Percentiles rank a stretch among this genome's conserved stretches.
Evolutionary conservation across 1,284 basidiomycete genomes (phyloP).

Genomic region (Cryptococcus sp.): DNA sequence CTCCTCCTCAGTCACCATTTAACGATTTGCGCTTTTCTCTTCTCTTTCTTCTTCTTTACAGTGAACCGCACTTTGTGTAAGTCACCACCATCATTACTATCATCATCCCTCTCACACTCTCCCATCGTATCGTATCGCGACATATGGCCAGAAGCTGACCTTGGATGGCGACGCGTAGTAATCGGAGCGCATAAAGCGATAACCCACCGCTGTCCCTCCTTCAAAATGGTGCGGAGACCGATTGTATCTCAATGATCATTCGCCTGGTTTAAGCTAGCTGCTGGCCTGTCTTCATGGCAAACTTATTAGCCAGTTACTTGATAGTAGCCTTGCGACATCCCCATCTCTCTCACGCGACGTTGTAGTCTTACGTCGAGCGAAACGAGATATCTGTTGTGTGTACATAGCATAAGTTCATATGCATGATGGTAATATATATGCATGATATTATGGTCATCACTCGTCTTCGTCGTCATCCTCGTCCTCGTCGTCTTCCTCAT

Average conservation of each 20-base stretch:
- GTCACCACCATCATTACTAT: neutral
- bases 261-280: constrained; percentile 46
- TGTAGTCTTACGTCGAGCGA: neutral
- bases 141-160: neutral
- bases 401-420: too few species aligned
- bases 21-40: neutral
- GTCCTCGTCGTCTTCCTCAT: constrained; percentile 26
- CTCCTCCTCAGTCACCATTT: too few species aligned
- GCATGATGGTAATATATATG: too few species aligned
- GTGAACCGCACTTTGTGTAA: neutral
- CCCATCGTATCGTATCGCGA: neutral
- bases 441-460: neutral
- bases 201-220: constrained; percentile 5
- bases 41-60: constrained; percentile 1
- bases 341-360: neutral
- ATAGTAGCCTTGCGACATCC: constrained; percentile 48
- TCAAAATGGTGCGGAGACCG: constrained; percentile 30
- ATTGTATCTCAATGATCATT: constrained; percentile 9
- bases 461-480: constrained; percentile 24
- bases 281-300: constrained; percentile 26
- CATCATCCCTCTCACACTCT: neutral
- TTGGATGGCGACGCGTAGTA: neutral
- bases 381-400: too few species aligned
- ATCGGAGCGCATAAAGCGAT: too few species aligned
- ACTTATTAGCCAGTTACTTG: constrained; percentile 42